phyloP scores from a whole-genome alignment of 2,329 filamentous ascomycete genomes.

The Calonectria multiphialidica region DNA sequence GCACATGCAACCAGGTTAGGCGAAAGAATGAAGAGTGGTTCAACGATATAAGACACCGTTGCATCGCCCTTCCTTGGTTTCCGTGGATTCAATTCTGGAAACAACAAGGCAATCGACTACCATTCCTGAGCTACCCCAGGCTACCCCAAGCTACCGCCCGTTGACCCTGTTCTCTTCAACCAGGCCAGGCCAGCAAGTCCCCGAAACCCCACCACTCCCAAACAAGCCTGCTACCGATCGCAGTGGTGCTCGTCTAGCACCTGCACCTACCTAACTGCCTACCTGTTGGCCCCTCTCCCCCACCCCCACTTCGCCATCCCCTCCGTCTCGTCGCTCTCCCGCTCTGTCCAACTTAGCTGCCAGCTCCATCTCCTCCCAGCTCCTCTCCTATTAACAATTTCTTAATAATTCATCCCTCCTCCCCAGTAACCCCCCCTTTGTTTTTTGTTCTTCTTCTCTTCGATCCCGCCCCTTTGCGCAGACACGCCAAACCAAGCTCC shows the following conservation, averaged over 20 bases:
- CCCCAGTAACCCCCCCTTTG: not conserved
- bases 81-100: not conserved
- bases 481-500: not conserved
- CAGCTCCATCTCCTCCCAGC: not conserved
- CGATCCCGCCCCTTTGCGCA: not conserved
- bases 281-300: not conserved
- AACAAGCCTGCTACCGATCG: slow-evolving; percentile 15
- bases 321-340: slow-evolving; percentile 13
- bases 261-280: slow-evolving; percentile 30
- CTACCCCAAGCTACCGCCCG: too few species aligned
- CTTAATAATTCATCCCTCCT: not conserved
- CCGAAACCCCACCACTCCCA: slow-evolving; percentile 15
- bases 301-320: slow-evolving; percentile 19
- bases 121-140: not conserved
- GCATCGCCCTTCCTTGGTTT: too few species aligned
- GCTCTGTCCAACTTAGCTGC: slow-evolving; percentile 11
- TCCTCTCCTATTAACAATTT: not conserved
- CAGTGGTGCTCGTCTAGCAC: not conserved
- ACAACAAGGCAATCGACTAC: not conserved
- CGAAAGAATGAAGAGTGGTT: not conserved
- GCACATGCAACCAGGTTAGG: not conserved
- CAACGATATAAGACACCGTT: not conserved
- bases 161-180: not conserved
- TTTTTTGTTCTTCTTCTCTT: not conserved
- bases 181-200: not conserved